phyloP scores from a whole-genome alignment of 1,284 basidiomycete species.

The Athelia sp. region DNA sequence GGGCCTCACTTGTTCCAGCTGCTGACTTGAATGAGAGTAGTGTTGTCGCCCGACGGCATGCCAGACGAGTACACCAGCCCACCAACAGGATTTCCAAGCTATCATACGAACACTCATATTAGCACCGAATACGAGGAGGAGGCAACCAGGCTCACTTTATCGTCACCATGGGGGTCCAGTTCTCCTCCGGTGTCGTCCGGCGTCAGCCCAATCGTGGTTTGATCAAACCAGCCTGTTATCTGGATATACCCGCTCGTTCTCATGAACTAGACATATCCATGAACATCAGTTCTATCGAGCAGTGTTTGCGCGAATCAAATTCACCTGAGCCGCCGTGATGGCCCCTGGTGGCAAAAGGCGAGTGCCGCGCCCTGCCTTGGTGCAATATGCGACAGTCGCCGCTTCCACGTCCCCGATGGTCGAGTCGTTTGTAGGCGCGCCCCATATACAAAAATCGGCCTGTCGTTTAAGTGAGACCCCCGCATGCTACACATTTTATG shows the following conservation, averaged over 20 bases:
- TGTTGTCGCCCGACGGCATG: background rate
- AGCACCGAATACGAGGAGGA: constrained; percentile 32
- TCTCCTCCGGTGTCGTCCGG: background rate
- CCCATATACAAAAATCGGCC: constrained; percentile 24
- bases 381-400: constrained; percentile 26
- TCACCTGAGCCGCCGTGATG: constrained; percentile 45
- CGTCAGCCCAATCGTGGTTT: constrained; percentile 32
- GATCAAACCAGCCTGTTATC: constrained; percentile 43
- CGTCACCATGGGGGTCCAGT: constrained; percentile 34
- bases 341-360: constrained; percentile 53
- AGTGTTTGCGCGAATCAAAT: constrained; percentile 10
- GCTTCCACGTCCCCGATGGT: constrained; percentile 33
- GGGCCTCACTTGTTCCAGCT: constrained; percentile 1
- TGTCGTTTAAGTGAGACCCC: no score
- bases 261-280: constrained; percentile 30
- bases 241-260: constrained; percentile 41
- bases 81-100: constrained; percentile 42
- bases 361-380: constrained; percentile 40
- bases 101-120: background rate
- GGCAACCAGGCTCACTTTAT: constrained; percentile 33
- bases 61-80: constrained; percentile 43
- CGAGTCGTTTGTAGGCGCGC: constrained; percentile 17
- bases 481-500: no score
- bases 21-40: background rate
- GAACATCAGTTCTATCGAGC: constrained; percentile 12